Evolutionary conservation across 2,329 filamentous ascomycete genomes (phyloP).

Genomic region (Ilyonectria sp.): DNA sequence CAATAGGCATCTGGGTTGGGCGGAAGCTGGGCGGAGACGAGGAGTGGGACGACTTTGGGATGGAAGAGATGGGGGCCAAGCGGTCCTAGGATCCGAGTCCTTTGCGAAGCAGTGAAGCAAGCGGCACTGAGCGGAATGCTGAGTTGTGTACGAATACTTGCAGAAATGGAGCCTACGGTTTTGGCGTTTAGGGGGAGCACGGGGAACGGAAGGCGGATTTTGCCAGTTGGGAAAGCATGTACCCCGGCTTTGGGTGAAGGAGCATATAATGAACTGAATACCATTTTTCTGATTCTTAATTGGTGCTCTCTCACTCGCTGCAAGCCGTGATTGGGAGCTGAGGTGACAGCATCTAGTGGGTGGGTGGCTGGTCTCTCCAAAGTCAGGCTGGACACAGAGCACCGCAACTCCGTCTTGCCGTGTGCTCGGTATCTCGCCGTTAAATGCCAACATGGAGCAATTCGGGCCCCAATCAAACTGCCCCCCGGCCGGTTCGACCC

Average conservation of each 20-base stretch:
- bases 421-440: no score
- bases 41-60: conserved; percentile 73
- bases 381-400: no score
- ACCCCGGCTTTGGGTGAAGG: conserved; percentile 3
- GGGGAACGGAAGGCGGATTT: neutral
- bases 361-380: no score
- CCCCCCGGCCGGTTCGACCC: no score
- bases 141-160: conserved; percentile 22
- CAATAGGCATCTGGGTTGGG: conserved; percentile 80
- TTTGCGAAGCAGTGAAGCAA: conserved; percentile 2
- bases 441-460: no score
- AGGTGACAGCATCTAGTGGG: no score
- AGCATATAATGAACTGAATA: conserved; percentile 16
- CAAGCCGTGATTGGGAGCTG: no score
- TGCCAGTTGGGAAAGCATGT: conserved; percentile 17
- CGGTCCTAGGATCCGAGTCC: conserved; percentile 59
- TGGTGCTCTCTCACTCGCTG: neutral
- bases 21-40: conserved; percentile 72
- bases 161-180: conserved; percentile 1
- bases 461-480: no score
- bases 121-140: neutral
- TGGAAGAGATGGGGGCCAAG: conserved; percentile 82
- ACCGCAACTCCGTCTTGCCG: no score
- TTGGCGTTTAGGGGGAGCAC: conserved; percentile 17
- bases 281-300: neutral